Evolutionary conservation across 1,139 yeast genomes (phyloP), one percentile per base, ranked within the genome.

Genomic region (Magnusiomyces suaveolens): DNA sequence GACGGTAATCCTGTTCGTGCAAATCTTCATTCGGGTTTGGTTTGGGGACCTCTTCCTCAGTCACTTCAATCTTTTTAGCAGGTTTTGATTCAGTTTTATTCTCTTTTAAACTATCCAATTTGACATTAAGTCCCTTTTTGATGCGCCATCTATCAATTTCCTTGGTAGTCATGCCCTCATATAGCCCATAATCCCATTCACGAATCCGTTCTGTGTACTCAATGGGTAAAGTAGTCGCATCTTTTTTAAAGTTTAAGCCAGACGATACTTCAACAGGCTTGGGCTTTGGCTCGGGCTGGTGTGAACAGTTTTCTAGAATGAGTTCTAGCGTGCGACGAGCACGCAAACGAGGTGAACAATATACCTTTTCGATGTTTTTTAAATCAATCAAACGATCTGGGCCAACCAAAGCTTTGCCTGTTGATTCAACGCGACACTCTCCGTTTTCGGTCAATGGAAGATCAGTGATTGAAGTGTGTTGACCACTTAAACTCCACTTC

Each of bases 111-210:
- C 14, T 6, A 4, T 18, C 4, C 3, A 21, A 8, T 25, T 46
- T 46, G 20, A 8, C 14, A 10, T 46, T 18, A 29, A 21, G 12
- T 18, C 0, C 95, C 96, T 57, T 84, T 75, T 21, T 71, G 66
- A 49, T 72, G 72, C 63, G 97, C 79, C 60, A 80, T 68, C 73
- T 76, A 46, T 77, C 72, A 66, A 90, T 89, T 62, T 89, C 81
- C 16, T 72, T 69, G 1, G 95, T 85, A 55, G 76, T 69, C 63
- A 83, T 70, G 3, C 97, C 97, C 72, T 90, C 97, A 68, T 90
- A 90, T 64, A 87, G 94, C 62, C 97, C 97, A 65, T 90, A 90
- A 62, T 87, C 94, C 97, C 97, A 90, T 71, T 90, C 97, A 60
- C 94, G 77, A 52, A 88, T 71, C 52, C 85, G 81, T 59, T 85